Conservation (phyloP, 2,329 filamentous ascomycete genomes). For the Microcyclosporella mali region DNA sequence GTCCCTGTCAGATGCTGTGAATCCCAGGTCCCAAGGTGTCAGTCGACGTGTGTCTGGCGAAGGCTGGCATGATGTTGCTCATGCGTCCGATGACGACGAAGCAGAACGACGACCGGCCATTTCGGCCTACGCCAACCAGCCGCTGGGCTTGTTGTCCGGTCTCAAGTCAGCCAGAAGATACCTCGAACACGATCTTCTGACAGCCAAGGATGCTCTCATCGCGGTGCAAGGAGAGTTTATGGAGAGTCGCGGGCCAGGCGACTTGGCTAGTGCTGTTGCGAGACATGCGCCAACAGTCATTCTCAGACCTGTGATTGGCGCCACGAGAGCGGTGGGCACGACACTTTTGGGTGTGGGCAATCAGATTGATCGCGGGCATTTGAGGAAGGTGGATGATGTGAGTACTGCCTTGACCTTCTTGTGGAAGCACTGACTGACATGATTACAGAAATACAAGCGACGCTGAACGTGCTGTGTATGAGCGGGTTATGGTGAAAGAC, state of each 20-base stretch:
- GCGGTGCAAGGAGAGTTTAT: conserved; percentile 88
- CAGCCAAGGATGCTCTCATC: conserved; percentile 85
- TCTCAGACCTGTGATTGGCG: conserved; percentile 81
- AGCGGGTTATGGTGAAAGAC: background rate
- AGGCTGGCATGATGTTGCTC: conserved; percentile 49
- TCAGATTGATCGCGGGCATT: conserved; percentile 74
- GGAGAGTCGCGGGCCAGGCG: conserved; percentile 74
- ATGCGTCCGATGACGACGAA: conserved; percentile 48
- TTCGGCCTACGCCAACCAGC: conserved; percentile 89
- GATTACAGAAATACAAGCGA: conserved; percentile 31
- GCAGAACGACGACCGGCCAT: conserved; percentile 71
- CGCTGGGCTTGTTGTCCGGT: conserved; percentile 79
- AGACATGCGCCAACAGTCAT: conserved; percentile 88
- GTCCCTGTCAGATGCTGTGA: conserved; percentile 27
- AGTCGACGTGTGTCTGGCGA: conserved; percentile 19
- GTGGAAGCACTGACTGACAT: conserved; percentile 13
- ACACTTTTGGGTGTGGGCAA: conserved; percentile 90
- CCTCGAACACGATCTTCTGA: conserved; percentile 76
- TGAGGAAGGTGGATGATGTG: conserved; percentile 80
- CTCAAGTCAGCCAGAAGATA: conserved; percentile 75
- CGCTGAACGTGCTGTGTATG: conserved; percentile 7
- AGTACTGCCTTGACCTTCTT: conserved; percentile 41
- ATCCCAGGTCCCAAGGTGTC: conserved; percentile 12
- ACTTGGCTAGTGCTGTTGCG: conserved; percentile 70
- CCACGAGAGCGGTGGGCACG: conserved; percentile 80